Percentiles rank a stretch among this genome's conserved stretches.
Evolutionary conservation across 139 green algal species (phyloP).

Genomic region (Tetratostichococcus sp.): DNA sequence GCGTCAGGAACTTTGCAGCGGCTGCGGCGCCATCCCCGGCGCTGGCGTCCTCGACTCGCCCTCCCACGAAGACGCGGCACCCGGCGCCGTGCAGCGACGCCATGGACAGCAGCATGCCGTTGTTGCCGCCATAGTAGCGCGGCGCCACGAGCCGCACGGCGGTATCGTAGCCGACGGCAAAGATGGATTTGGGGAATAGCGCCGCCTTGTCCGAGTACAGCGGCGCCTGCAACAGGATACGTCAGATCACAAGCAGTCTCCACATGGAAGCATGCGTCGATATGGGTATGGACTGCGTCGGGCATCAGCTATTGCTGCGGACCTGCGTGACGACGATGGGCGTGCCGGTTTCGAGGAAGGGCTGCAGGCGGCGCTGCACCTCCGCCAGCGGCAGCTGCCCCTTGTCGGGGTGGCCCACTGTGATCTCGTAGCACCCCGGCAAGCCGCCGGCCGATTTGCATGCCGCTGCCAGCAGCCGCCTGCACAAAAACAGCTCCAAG

Average conservation of each 20-base stretch:
- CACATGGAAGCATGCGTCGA: too few relatives aligned
- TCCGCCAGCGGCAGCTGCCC: conserved; percentile 56
- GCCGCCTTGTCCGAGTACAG: conserved; percentile 76
- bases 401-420: conserved; percentile 90
- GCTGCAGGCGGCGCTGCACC: conserved; percentile 54
- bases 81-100: conserved; percentile 32
- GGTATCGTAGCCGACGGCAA: conserved; percentile 84
- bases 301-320: neutral
- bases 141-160: conserved; percentile 65
- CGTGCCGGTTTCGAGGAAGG: conserved; percentile 60
- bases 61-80: conserved; percentile 71
- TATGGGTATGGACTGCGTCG: neutral
- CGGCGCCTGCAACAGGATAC: conserved; percentile 48
- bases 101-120: conserved; percentile 59
- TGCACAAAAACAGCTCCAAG: conserved; percentile 14
- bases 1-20: conserved; percentile 36
- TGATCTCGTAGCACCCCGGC: conserved; percentile 73
- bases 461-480: conserved; percentile 31
- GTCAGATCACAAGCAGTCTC: too few relatives aligned
- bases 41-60: conserved; percentile 35
- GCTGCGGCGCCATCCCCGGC: neutral
- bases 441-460: neutral
- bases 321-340: conserved; percentile 69
- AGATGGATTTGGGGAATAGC: conserved; percentile 55
- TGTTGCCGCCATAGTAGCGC: conserved; percentile 68